Evolutionary conservation across 2,329 filamentous ascomycete genomes (phyloP).

Genomic region (Davidsoniella virescens): DNA sequence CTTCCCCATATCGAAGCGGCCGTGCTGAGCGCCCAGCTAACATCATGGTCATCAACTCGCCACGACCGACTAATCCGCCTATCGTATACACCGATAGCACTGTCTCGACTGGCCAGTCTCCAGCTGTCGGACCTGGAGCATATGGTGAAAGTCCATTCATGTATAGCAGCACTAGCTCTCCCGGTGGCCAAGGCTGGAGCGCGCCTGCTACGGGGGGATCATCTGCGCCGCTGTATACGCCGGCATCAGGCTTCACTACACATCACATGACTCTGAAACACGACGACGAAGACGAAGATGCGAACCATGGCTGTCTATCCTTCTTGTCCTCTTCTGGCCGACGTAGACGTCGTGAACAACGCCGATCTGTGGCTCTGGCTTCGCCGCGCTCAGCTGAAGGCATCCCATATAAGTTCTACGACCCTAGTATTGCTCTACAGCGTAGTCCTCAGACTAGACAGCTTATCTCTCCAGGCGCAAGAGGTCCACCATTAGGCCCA

Average conservation of each 20-base stretch:
- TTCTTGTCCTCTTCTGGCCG: background rate
- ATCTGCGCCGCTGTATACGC: too few relatives aligned
- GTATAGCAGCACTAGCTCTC: too few relatives aligned
- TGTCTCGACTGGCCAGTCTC: too few relatives aligned
- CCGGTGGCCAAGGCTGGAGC: too few relatives aligned
- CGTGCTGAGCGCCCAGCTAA: constrained; percentile 4
- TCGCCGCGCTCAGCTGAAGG: constrained; percentile 5
- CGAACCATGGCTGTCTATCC: background rate
- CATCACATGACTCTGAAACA: background rate
- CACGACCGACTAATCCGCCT: background rate
- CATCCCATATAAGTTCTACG: constrained; percentile 10
- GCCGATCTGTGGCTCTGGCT: constrained; percentile 12
- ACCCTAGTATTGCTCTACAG: background rate
- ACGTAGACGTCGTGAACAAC: constrained; percentile 7
- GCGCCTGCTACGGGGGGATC: too few relatives aligned
- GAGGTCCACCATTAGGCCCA: constrained; percentile 2
- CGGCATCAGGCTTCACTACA: background rate
- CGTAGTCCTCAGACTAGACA: background rate
- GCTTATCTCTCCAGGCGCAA: background rate
- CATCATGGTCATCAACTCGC: constrained; percentile 4
- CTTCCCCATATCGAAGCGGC: constrained; percentile 16
- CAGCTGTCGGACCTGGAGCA: too few relatives aligned
- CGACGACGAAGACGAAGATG: constrained; percentile 1
- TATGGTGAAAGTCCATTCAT: too few relatives aligned
- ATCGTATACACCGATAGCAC: background rate